Conservation (phyloP, 345 rosid species). For the Arabidopsis arenosa region DNA sequence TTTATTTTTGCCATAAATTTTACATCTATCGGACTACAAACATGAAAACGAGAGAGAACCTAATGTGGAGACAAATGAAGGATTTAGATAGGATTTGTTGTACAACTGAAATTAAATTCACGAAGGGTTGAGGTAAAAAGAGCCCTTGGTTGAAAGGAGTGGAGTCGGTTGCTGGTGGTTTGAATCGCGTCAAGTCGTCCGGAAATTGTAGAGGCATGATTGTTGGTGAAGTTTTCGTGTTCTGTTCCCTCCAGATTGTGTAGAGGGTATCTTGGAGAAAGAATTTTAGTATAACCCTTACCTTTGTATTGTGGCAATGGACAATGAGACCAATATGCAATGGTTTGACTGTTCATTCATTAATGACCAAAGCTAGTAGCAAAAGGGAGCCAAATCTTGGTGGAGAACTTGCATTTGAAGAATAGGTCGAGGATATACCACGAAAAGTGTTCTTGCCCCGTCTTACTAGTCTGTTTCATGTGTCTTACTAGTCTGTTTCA, state of each 20-base stretch:
- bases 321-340: background rate
- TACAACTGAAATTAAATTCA: background rate
- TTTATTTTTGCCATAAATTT: background rate
- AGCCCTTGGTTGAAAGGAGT: background rate
- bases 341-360: background rate
- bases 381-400: background rate
- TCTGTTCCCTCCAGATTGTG: background rate
- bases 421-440: no score
- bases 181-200: background rate
- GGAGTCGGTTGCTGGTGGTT: background rate
- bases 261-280: background rate
- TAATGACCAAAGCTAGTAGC: background rate
- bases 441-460: no score
- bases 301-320: background rate
- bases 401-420: no score
- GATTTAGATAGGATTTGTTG: background rate
- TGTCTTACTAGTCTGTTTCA: background rate
- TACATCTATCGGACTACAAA: background rate
- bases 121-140: background rate
- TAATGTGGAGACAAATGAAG: constrained; percentile 1
- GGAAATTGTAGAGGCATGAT: background rate
- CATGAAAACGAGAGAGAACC: background rate
- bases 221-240: background rate
- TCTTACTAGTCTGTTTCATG: background rate
- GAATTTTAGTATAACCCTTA: background rate